Evolutionary conservation across 306 rosid genomes (phyloP).

Genomic region (Vigna nakashimae): DNA sequence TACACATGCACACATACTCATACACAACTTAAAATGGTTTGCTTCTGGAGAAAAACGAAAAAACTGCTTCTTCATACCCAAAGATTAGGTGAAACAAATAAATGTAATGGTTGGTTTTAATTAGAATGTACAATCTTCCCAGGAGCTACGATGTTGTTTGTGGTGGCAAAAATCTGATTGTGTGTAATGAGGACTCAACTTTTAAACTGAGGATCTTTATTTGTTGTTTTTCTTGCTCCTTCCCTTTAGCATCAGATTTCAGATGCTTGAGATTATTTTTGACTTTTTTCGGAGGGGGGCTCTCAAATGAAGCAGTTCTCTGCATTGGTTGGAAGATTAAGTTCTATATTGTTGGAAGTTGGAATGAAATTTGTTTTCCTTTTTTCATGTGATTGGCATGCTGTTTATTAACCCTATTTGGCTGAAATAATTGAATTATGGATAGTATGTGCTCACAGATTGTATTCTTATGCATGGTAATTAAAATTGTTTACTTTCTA

Average conservation of each 20-base stretch:
- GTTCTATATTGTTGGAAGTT: constrained; percentile 26
- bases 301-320: constrained; percentile 25
- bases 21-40: constrained; percentile 10
- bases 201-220: background rate
- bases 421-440: constrained; percentile 28
- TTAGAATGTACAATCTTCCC: background rate
- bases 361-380: background rate
- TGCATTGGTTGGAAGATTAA: constrained; percentile 30
- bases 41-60: background rate
- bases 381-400: constrained; percentile 7
- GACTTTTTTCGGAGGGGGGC: background rate
- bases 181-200: constrained; percentile 24
- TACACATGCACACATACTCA: background rate
- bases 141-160: constrained; percentile 18
- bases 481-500: constrained; percentile 12
- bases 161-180: constrained; percentile 3
- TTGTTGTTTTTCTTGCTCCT: constrained; percentile 31
- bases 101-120: background rate
- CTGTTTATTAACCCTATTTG: constrained; percentile 18
- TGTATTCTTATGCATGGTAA: constrained; percentile 17
- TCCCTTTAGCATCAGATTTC: background rate
- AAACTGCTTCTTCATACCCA: constrained; percentile 7
- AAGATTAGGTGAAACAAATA: constrained; percentile 3
- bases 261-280: background rate
- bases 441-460: constrained; percentile 23